Base-by-base conservation (phyloP, 2,329 filamentous ascomycete species). In the Claviceps sp. region DNA sequence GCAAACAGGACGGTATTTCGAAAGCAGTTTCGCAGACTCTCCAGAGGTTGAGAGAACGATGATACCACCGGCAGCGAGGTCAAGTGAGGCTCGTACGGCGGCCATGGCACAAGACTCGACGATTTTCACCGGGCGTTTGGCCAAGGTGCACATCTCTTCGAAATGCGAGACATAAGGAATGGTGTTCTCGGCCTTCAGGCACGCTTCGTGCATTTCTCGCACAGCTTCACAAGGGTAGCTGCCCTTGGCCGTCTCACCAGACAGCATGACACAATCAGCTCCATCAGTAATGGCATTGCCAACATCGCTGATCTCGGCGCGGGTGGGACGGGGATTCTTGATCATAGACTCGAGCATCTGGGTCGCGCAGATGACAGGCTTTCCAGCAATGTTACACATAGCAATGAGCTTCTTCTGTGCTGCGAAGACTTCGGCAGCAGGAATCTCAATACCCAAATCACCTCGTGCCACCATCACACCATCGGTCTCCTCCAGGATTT, bases 271-370 rank as follows among this genome's bases (percentile, higher is more conserved):
- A 74, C 93, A 98, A 80, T 98, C 93, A 56, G 91, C 89, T 64
- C 93, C 93, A 66, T 98, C 93, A 50, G 95, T 88, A 59, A 98
- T 89, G 60, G 93, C 93, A 71, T 98, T 98, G 62, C 93, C 93
- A 56, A 98, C 93, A 67, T 98, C 93, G 66, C 88, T 95, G 68
- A 98, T 95, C 77, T 98, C 93, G 58, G 93, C 93, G 73, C 93
- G 89, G 57, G 93, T 98, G 49, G 93, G 93, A 57, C 93, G 88
- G 60, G 93, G 93, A 79, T 98, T 98, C 80, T 95, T 96, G 72
- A 95, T 98, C 93, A 98, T 98, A 58, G 89, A 95, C 81, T 98
- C 93, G 61, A 98, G 82, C 93, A 98, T 98, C 78, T 98, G 93
- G 42, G 93, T 98, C 54, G 93, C 93, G 73, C 91, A 97, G 69